Evolutionary conservation across 805 yeast species (phyloP), one percentile per base, ranked within the genome.

Genomic region (Naumovozyma baii): DNA sequence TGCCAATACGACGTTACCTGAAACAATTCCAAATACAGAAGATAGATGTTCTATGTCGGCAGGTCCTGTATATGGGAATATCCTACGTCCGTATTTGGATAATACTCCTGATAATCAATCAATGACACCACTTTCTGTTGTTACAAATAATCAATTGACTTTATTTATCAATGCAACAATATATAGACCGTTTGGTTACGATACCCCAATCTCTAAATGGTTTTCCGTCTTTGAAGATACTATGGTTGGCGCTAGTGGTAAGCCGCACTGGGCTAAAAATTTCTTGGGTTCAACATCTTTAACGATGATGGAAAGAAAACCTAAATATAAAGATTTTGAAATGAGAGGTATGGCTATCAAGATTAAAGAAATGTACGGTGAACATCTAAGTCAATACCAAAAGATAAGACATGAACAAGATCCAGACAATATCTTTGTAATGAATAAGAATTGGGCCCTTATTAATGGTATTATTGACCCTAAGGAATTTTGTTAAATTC

Each of bases 201-300:
- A 78, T 52, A 80, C 87, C 9, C 80, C 83, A 33, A 77, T 86
- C 28, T 76, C 74, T 34, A 71, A 76, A 48, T 90, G 96, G 96
- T 90, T 74, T 63, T 72, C 73, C 37, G 67, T 70, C n/a, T 90
- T 90, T 61, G 98, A 90, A 62, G 73, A 74, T 39, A 74, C 85
- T 1, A 68, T 88, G 70, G 71, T 70, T 37, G 77, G 75, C 19
- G 87, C 82, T 20, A 87, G 83, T 29, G 98, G 98, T 33, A 83
- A 79, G 59, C 98, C 98, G 2, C 98, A 90, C 61, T 90, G 98
- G 98, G 98, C 98, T 14, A 90, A 90, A 68, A 88, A 87, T 62
- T 90, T 86, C 60, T 67, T 83, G 41, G 94, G 95, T 1, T 64
- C 73, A 3, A 51, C 55, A 2, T 60, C 64, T 10, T 49, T 57